A percentile compares a stretch with the other conserved stretches of the same genome.
Evolutionary conservation across 192 early-diverging fungal species (phyloP).

Genomic region (Tieghemiomyces parasiticus): DNA sequence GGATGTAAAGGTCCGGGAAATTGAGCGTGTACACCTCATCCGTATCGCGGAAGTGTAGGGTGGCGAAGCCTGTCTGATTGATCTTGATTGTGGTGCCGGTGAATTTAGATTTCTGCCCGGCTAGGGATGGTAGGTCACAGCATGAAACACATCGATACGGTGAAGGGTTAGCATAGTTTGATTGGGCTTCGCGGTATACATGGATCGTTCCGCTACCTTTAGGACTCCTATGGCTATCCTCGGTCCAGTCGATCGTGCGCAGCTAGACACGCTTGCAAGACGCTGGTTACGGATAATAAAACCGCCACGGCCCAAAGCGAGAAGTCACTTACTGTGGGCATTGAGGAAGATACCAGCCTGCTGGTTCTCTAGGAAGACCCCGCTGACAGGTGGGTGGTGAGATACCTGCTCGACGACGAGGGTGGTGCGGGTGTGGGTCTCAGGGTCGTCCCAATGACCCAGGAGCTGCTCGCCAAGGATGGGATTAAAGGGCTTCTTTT

Average conservation of each 20-base stretch:
- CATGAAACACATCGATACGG: too few relatives aligned
- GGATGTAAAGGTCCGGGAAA: conserved; percentile 55
- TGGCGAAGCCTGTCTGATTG: conserved; percentile 59
- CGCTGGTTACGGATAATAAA: too few relatives aligned
- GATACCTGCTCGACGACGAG: conserved; percentile 53
- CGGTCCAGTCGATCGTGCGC: too few relatives aligned
- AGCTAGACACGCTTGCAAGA: too few relatives aligned
- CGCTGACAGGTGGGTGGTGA: conserved; percentile 61
- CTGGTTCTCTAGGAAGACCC: conserved; percentile 44
- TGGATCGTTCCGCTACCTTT: too few relatives aligned
- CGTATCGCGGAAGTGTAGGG: conserved; percentile 39
- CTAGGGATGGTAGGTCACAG: too few relatives aligned
- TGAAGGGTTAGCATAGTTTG: too few relatives aligned
- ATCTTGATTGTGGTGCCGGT: conserved; percentile 58
- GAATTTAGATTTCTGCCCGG: conserved; percentile 58
- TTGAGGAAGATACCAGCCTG: conserved; percentile 38
- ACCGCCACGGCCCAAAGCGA: too few relatives aligned
- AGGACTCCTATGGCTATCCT: too few relatives aligned
- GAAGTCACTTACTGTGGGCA: conserved; percentile 42
- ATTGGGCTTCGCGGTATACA: too few relatives aligned
- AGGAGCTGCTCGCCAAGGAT: conserved; percentile 53
- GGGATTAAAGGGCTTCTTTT: conserved; percentile 63
- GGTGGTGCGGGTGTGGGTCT: conserved; percentile 26
- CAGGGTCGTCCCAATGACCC: conserved; percentile 39
- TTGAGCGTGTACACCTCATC: conserved; percentile 57